Conservation (phyloP, 495 filamentous ascomycete genomes). For the Trichocladium antarcticum region DNA sequence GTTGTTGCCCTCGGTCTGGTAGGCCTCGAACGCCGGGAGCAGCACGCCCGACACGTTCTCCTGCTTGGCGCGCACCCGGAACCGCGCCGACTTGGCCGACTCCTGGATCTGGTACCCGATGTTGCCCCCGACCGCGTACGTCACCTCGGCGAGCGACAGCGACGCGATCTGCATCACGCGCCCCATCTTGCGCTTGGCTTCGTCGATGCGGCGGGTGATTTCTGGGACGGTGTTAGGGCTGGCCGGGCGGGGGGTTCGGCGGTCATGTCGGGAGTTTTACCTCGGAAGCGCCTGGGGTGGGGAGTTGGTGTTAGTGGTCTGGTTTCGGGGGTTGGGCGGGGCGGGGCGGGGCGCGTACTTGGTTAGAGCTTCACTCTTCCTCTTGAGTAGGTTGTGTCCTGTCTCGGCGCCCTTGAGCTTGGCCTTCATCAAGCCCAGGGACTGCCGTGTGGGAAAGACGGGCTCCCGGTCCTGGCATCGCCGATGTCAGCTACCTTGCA, state of each 20-base stretch:
- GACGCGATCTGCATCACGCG: slow-evolving; percentile 98
- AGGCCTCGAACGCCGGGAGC: slow-evolving; percentile 86
- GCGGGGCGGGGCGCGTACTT: slow-evolving; percentile 43
- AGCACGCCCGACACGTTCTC: slow-evolving; percentile 98
- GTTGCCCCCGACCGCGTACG: slow-evolving; percentile 91
- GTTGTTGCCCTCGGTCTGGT: slow-evolving; percentile 72
- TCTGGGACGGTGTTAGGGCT: slow-evolving; percentile 37
- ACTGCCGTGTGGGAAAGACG: slow-evolving; percentile 97
- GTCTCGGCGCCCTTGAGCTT: slow-evolving; percentile 97
- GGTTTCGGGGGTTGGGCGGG: background rate
- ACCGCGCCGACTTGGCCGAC: slow-evolving; percentile 81
- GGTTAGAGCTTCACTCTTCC: slow-evolving; percentile 87
- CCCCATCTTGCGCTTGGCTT: slow-evolving; percentile 99
- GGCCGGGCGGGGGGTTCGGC: background rate
- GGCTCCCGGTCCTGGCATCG: slow-evolving; percentile 63
- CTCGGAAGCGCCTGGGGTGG: slow-evolving; percentile 65
- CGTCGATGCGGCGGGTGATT: slow-evolving; percentile 93
- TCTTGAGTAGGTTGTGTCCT: slow-evolving; percentile 75
- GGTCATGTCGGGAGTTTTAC: slow-evolving; percentile 30
- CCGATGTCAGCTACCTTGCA: slow-evolving; percentile 14
- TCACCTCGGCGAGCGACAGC: slow-evolving; percentile 95
- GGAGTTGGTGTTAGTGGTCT: slow-evolving; percentile 9
- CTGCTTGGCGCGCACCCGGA: slow-evolving; percentile 85
- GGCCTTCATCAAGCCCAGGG: slow-evolving; percentile 89
- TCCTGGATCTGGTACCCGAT: slow-evolving; percentile 97